A percentile compares a stretch with the other conserved stretches of the same genome.
These are phyloP conservation scores for Emydomyces testavorans DNA, from an alignment of 2,329 filamentous ascomycete species.

Conservation along the genomic window DNA sequence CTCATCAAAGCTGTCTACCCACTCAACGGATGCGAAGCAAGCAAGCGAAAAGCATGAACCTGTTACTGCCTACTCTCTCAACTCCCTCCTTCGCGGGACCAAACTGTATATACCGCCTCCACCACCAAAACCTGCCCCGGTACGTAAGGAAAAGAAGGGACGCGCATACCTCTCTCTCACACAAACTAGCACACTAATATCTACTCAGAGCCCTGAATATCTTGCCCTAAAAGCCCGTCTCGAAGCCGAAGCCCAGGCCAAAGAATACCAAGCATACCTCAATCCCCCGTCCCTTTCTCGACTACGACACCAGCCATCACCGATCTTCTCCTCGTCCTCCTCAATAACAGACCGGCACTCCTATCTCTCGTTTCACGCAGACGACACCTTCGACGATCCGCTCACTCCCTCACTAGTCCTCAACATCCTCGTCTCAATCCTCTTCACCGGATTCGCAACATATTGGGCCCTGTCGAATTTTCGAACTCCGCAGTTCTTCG, in stretches of 20 bases:
- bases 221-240: conserved; percentile 78
- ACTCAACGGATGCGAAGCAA: conserved; percentile 20
- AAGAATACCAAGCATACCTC: conserved; percentile 70
- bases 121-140: conserved; percentile 63
- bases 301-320: conserved; percentile 23
- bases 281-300: conserved; percentile 44
- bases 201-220: conserved; percentile 64
- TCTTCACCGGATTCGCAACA: conserved; percentile 48
- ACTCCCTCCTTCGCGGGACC: conserved; percentile 60
- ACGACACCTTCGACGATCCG: conserved; percentile 35
- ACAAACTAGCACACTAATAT: not conserved
- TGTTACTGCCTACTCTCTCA: conserved; percentile 43
- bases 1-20: not conserved
- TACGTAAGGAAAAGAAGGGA: conserved; percentile 32
- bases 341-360: conserved; percentile 35
- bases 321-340: conserved; percentile 44
- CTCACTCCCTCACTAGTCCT: conserved; percentile 54
- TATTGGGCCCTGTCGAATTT: conserved; percentile 35
- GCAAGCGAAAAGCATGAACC: not conserved
- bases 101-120: conserved; percentile 68
- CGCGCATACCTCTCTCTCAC: not conserved
- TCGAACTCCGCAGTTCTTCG: conserved; percentile 24
- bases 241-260: conserved; percentile 68
- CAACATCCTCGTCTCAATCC: conserved; percentile 78
- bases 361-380: conserved; percentile 29